Conservation (phyloP, 345 rosid species). For the Nasturtium officinale region DNA sequence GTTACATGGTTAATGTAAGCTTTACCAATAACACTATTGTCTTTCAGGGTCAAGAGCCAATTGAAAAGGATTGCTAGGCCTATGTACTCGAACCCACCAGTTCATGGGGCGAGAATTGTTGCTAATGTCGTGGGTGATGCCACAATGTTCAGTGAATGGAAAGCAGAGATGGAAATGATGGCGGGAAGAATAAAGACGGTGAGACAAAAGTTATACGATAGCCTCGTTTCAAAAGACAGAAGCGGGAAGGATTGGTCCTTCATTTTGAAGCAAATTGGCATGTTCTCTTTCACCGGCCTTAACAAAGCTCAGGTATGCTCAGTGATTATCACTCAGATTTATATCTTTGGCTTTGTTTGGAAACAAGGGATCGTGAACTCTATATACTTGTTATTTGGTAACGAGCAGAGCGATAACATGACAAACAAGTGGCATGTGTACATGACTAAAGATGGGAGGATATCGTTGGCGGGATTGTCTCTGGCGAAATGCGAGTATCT, state of each 20-base stretch:
- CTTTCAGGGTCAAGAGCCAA: slow-evolving; percentile 93
- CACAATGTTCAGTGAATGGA: slow-evolving; percentile 83
- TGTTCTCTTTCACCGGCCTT: slow-evolving; percentile 97
- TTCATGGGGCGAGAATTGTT: slow-evolving; percentile 93
- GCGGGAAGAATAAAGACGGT: slow-evolving; percentile 94
- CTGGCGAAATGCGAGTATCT: slow-evolving; percentile 94
- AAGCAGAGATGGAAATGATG: slow-evolving; percentile 96
- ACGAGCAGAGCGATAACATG: slow-evolving; percentile 76
- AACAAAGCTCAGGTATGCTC: slow-evolving; percentile 77
- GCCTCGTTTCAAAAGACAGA: slow-evolving; percentile 76
- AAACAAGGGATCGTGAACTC: neutral
- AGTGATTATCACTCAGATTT: neutral
- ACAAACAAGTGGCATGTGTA: slow-evolving; percentile 89
- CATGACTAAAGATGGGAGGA: slow-evolving; percentile 97
- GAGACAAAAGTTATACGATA: slow-evolving; percentile 72
- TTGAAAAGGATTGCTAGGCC: slow-evolving; percentile 95
- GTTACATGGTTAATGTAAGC: slow-evolving; percentile 36
- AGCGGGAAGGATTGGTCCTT: slow-evolving; percentile 97
- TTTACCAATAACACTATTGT: slow-evolving; percentile 55
- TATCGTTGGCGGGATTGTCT: slow-evolving; percentile 85
- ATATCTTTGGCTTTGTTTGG: slow-evolving; percentile 5
- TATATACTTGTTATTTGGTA: neutral
- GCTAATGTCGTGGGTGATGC: slow-evolving; percentile 86
- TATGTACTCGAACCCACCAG: slow-evolving; percentile 97
- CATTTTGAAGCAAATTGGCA: slow-evolving; percentile 90